Evolutionary conservation across 2,329 filamentous ascomycete genomes (phyloP).

Genomic region (Venturia aucupariae): DNA sequence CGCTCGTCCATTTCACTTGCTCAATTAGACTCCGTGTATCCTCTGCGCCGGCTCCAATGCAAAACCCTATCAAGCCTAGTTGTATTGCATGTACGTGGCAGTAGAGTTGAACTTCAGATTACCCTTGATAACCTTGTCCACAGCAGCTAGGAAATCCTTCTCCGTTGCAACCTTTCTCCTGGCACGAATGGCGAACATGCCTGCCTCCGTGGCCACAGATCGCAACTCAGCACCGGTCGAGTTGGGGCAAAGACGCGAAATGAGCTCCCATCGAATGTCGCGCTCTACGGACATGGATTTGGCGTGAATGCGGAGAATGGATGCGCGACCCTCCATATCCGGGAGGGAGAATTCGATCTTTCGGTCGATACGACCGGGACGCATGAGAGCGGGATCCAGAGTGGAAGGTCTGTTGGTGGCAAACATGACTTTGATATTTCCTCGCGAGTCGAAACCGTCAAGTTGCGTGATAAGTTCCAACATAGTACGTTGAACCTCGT

Average conservation of each 20-base stretch:
- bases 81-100: conserved; percentile 98
- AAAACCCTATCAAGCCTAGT: conserved; percentile 47
- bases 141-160: conserved; percentile 95
- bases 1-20: neutral
- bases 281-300: conserved; percentile 99
- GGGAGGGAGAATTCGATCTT: conserved; percentile 99
- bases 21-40: neutral
- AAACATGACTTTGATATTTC: conserved; percentile 99
- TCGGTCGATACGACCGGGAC: conserved; percentile 91
- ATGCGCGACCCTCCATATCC: conserved; percentile 92
- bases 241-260: conserved; percentile 93
- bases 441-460: conserved; percentile 89
- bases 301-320: conserved; percentile 95
- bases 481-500: conserved; percentile 97
- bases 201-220: conserved; percentile 94
- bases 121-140: conserved; percentile 99
- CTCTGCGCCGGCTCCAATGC: conserved; percentile 2
- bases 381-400: conserved; percentile 91
- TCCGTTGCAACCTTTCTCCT: conserved; percentile 95
- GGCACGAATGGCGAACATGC: conserved; percentile 95
- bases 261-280: conserved; percentile 97
- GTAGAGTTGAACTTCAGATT: conserved; percentile 99
- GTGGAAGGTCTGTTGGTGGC: conserved; percentile 95
- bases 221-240: conserved; percentile 91
- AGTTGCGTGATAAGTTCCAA: conserved; percentile 94